Conservation (phyloP, 257 asterid species). For the Anisodus acutangulus region DNA sequence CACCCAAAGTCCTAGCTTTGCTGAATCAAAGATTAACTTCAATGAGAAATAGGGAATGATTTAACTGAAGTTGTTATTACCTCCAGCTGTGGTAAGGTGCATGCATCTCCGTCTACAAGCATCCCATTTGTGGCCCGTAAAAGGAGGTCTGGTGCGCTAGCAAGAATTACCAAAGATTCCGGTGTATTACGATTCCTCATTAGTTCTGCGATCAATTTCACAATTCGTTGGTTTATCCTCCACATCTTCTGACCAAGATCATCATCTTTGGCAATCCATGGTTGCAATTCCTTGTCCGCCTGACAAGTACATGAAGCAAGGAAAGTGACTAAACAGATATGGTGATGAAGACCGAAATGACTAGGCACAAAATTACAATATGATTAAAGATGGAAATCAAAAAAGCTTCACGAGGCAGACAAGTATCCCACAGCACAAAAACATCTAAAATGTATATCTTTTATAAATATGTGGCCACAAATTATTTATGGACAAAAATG, state of each 20-base stretch:
- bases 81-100: conserved; percentile 97
- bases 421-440: not conserved
- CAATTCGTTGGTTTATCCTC: too few relatives aligned
- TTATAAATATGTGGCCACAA: not conserved
- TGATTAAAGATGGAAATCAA: not conserved
- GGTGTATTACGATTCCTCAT: too few relatives aligned
- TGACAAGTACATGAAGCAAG: conserved; percentile 50
- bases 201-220: too few relatives aligned
- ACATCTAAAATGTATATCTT: not conserved
- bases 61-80: conserved; percentile 40
- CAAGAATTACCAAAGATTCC: too few relatives aligned
- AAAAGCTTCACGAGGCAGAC: not conserved
- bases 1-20: not conserved
- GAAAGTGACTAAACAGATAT: conserved; percentile 49
- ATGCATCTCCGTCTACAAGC: conserved; percentile 82
- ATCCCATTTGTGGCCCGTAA: too few relatives aligned
- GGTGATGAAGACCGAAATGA: not conserved
- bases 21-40: not conserved
- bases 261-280: too few relatives aligned
- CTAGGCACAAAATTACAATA: not conserved
- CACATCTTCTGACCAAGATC: too few relatives aligned
- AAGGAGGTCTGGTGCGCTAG: too few relatives aligned
- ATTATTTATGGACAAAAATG: not conserved
- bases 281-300: conserved; percentile 49
- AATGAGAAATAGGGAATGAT: conserved; percentile 5